Evolutionary conservation across 306 rosid genomes (phyloP), one percentile per base, ranked within the genome.

Genomic region (Rosa rugosa): DNA sequence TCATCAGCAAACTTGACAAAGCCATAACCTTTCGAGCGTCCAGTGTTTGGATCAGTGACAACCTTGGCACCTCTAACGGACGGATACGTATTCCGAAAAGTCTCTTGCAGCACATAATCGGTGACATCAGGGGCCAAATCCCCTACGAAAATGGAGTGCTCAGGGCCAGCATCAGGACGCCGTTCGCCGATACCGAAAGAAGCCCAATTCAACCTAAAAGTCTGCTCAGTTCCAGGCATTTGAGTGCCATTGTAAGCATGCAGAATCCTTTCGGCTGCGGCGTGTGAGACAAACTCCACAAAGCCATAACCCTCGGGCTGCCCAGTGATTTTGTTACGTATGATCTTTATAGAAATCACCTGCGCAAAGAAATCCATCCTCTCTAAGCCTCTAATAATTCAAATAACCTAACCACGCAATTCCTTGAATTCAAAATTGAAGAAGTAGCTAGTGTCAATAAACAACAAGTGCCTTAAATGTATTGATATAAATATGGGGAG

Each of bases 51-150:
- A 83, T 94, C 98, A 12, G 89, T 91, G 68, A 91, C 98, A 23
- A 94, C 98, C 81, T 91, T 94, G 72, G 98, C 97, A 72, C 98
- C 97, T 68, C 92, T 89, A 56, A 94, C 97, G 4, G 98, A 94
- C 2, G 92, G 95, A 77, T 94, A 91, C 16, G 86, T 88, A 27
- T 81, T 75, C 69, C 90, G 84, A 71, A 94, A 94, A 46, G 97
- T 91, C 80, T 94, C 98, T 85, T 91, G 96, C 77, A 94, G 87
- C 59, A 89, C 85, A 69, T 81, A 94, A 82, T 94, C 98, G 5
- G 98, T 94, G 71, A 94, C 98, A 73, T 94, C 98, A 56, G 96
- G 97, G 6, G 98, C 97, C 47, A 94, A 87, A 81, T 94, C 97
- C 62, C 98, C 97, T 12, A 94, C 96, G 73, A 94, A 94, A 75